Evolutionary conservation across 1,284 basidiomycete genomes (phyloP).

Genomic region (Trametes versicolor): DNA sequence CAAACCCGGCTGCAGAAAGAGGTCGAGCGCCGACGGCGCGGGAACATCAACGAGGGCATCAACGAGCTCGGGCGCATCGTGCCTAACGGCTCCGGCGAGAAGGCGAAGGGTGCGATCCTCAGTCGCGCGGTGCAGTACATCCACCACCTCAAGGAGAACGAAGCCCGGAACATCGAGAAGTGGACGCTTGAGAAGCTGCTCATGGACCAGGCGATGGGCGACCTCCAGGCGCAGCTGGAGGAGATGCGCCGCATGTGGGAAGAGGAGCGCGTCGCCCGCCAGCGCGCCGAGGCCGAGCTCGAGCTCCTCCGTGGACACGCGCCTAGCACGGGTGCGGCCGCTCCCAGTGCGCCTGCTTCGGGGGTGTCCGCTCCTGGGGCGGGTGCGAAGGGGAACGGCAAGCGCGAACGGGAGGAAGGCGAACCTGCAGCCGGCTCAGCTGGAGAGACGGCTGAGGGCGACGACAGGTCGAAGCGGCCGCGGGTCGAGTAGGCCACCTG

Average conservation of each 20-base stretch:
- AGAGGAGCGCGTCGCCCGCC: conserved; percentile 67
- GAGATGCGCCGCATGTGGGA: conserved; percentile 80
- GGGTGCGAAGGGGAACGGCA: conserved; percentile 33
- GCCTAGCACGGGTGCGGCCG: background rate
- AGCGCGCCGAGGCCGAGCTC: conserved; percentile 69
- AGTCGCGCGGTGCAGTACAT: conserved; percentile 89
- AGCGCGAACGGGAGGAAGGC: conserved; percentile 35
- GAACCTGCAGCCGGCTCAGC: conserved; percentile 24
- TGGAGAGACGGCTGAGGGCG: conserved; percentile 28
- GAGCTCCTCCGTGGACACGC: conserved; percentile 53
- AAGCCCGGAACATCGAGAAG: conserved; percentile 90
- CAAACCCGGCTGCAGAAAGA: conserved; percentile 78
- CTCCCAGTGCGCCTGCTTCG: background rate
- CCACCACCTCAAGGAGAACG: conserved; percentile 90
- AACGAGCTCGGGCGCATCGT: conserved; percentile 91
- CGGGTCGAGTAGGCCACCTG: conserved; percentile 39
- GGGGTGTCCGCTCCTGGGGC: background rate
- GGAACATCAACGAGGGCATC: conserved; percentile 97
- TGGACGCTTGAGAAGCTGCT: conserved; percentile 95
- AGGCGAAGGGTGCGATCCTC: conserved; percentile 90
- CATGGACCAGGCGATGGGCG: conserved; percentile 92
- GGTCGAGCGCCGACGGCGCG: conserved; percentile 92
- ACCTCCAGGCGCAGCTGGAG: conserved; percentile 81
- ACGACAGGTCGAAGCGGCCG: conserved; percentile 42
- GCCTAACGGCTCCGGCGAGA: conserved; percentile 88